These are phyloP conservation scores for Coriolopsis trogii DNA, from an alignment of 1,284 basidiomycete species.

Conservation along the genomic window DNA sequence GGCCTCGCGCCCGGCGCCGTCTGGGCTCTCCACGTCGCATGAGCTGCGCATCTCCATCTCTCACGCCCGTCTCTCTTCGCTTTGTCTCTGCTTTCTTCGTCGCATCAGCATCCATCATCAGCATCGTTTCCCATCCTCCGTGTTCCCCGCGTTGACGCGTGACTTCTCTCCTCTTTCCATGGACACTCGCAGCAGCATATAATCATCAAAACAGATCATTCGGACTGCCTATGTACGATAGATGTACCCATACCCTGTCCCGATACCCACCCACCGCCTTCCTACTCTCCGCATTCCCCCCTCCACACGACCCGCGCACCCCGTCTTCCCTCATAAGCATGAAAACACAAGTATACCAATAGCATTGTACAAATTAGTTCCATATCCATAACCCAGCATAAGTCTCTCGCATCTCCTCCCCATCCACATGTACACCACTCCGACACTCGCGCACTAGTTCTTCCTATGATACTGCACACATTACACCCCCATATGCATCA, in stretches of 20 bases:
- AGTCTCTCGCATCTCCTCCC: too few species aligned
- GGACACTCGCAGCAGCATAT: not conserved
- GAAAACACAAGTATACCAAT: too few species aligned
- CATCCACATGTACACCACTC: too few species aligned
- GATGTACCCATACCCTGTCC: not conserved
- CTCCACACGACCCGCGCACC: not conserved
- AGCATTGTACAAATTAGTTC: too few species aligned
- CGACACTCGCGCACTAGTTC: too few species aligned
- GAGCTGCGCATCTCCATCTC: too few species aligned
- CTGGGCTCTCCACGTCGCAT: conserved; percentile 27
- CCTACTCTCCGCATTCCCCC: not conserved
- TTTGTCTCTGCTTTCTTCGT: not conserved
- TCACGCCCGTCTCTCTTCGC: too few species aligned
- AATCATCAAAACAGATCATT: not conserved
- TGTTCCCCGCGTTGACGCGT: not conserved
- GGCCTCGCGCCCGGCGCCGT: conserved; percentile 26
- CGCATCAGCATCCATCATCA: conserved; percentile 2
- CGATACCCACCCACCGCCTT: not conserved
- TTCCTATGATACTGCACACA: too few species aligned
- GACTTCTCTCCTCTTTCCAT: not conserved
- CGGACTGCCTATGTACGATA: not conserved
- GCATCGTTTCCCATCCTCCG: not conserved
- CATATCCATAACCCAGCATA: too few species aligned
- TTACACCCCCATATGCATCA: too few species aligned
- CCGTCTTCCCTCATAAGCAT: not conserved